These are phyloP conservation scores for Backusella tarrabulga DNA, from an alignment of 192 early-diverging fungal species.

Conservation along the genomic window DNA sequence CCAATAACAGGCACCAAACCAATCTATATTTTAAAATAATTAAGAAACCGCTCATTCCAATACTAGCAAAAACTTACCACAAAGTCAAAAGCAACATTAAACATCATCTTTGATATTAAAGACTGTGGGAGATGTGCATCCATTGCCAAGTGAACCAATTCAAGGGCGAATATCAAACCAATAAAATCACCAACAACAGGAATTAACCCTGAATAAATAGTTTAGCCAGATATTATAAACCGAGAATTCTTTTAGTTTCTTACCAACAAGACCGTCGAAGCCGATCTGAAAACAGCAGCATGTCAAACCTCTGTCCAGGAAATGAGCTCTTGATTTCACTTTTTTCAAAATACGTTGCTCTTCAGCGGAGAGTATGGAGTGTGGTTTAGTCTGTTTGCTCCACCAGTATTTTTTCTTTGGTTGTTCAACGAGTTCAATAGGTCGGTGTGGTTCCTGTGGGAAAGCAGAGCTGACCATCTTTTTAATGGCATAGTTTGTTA, in stretches of 20 bases:
- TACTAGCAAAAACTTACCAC: constrained; percentile 25
- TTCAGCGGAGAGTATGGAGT: constrained; percentile 5
- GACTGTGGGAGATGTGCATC: constrained; percentile 40
- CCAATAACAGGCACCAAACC: constrained; percentile 47
- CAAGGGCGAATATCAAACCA: constrained; percentile 33
- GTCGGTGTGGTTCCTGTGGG: not conserved
- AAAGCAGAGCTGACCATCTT: not conserved
- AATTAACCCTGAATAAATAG: constrained; percentile 36
- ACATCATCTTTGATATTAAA: constrained; percentile 34
- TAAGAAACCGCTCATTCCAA: not conserved
- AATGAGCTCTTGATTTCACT: constrained; percentile 41
- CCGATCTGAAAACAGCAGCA: constrained; percentile 37
- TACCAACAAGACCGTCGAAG: constrained; percentile 45
- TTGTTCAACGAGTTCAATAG: not conserved
- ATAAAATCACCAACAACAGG: constrained; percentile 47
- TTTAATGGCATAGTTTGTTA: constrained; percentile 11
- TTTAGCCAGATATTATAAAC: not conserved
- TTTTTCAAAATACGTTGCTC: constrained; percentile 28
- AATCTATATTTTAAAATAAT: constrained; percentile 25
- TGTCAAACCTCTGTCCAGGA: constrained; percentile 39
- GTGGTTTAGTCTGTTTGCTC: not conserved
- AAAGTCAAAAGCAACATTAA: constrained; percentile 46
- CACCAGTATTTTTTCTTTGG: constrained; percentile 15
- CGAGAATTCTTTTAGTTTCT: not conserved
- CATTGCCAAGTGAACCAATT: constrained; percentile 36